A percentile compares a stretch with the other conserved stretches of the same genome.
Evolutionary conservation across 108 stramenopile species (phyloP).

Genomic region (Epipyxis sp.): DNA sequence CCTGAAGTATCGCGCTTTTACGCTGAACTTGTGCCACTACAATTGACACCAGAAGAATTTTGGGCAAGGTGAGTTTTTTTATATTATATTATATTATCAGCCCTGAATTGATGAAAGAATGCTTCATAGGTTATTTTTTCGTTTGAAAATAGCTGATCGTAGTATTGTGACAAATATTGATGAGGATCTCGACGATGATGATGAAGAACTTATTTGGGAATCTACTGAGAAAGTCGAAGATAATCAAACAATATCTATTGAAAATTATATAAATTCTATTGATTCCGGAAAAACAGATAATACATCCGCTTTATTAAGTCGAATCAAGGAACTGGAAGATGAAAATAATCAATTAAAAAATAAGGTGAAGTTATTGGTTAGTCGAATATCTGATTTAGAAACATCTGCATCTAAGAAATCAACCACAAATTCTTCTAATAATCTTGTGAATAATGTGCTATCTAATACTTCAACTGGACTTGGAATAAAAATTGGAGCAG

Average conservation of each 20-base stretch:
- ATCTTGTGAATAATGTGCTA: neutral
- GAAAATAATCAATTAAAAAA: neutral
- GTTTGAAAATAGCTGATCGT: neutral
- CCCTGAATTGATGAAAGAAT: too few relatives aligned
- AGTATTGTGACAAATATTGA: neutral
- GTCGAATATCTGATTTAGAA: slow-evolving; percentile 1
- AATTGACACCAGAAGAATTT: slow-evolving; percentile 22
- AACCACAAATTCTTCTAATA: neutral
- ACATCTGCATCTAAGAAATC: neutral
- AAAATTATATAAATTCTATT: neutral
- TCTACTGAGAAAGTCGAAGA: neutral
- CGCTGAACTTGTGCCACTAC: slow-evolving; percentile 27
- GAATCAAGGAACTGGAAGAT: neutral
- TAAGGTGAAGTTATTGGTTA: neutral
- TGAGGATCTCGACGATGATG: slow-evolving; percentile 24
- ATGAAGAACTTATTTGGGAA: slow-evolving; percentile 27
- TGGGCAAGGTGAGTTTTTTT: slow-evolving; percentile 13
- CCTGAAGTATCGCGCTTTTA: slow-evolving; percentile 27
- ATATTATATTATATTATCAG: neutral
- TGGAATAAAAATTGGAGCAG: neutral
- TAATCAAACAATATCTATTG: neutral
- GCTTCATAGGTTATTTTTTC: slow-evolving; percentile 19
- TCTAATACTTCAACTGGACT: neutral
- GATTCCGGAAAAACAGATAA: neutral
- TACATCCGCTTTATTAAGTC: neutral